Percentiles rank a stretch among this genome's conserved stretches.
Conservation (phyloP, 2,329 filamentous ascomycete genomes). For the Stachybotrys echinatus region DNA sequence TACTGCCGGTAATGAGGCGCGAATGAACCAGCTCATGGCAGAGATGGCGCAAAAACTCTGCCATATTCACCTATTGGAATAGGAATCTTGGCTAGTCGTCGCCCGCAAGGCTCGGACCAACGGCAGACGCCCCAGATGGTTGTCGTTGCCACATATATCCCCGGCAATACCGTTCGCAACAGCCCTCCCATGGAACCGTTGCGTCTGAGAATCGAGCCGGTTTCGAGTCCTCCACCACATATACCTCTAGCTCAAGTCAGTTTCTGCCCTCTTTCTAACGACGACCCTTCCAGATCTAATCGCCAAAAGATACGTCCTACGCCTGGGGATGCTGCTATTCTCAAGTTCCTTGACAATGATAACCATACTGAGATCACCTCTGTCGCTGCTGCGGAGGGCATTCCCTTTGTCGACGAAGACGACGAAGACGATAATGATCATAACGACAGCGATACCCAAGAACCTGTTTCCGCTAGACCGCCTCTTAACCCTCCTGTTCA, state of each 20-base stretch:
- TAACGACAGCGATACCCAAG: background rate
- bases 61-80: no score
- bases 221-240: conserved; percentile 27
- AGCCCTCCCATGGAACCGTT: conserved; percentile 33
- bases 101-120: conserved; percentile 12
- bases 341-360: conserved; percentile 58
- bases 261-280: conserved; percentile 20
- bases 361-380: conserved; percentile 60
- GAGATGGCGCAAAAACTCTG: no score
- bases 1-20: no score
- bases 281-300: conserved; percentile 44
- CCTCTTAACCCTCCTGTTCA: conserved; percentile 7
- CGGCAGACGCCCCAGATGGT: conserved; percentile 14
- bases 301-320: conserved; percentile 48
- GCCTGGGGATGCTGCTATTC: conserved; percentile 62
- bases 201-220: conserved; percentile 24
- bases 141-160: conserved; percentile 32
- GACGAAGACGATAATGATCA: conserved; percentile 26
- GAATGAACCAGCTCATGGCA: no score
- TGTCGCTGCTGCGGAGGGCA: conserved; percentile 46
- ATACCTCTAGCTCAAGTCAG: conserved; percentile 30
- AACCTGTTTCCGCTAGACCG: conserved; percentile 5
- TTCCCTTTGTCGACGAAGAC: conserved; percentile 40
- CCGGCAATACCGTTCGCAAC: conserved; percentile 33
- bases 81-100: no score